Conservation (phyloP, 2,329 filamentous ascomycete genomes). For the Ilyonectria sp. region DNA sequence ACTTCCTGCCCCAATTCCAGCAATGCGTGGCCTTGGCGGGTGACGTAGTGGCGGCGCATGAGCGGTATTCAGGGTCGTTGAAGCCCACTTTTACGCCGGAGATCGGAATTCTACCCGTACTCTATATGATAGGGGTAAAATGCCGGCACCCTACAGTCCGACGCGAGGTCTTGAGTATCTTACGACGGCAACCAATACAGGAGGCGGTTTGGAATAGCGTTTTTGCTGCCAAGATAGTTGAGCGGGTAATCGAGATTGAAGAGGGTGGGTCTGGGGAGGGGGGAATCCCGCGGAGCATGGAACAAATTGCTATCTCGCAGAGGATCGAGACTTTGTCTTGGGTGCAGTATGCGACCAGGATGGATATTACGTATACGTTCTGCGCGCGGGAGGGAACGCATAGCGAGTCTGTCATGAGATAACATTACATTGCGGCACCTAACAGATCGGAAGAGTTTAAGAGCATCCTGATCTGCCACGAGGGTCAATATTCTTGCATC, state of each 20-base stretch:
- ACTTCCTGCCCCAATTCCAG: conserved; percentile 49
- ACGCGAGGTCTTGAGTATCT: conserved; percentile 48
- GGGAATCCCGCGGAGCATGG: conserved; percentile 42
- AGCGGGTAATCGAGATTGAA: conserved; percentile 55
- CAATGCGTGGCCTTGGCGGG: conserved; percentile 45
- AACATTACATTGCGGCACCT: neutral
- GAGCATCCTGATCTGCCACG: too few relatives aligned
- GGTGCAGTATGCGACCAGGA: conserved; percentile 36
- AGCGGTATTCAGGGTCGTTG: conserved; percentile 41
- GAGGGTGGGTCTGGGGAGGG: conserved; percentile 38
- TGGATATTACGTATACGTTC: conserved; percentile 53
- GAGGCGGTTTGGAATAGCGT: conserved; percentile 55
- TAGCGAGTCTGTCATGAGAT: conserved; percentile 39
- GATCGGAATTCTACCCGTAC: conserved; percentile 47
- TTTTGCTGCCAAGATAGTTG: conserved; percentile 48
- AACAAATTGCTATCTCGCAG: conserved; percentile 46
- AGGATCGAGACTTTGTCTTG: conserved; percentile 51
- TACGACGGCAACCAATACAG: conserved; percentile 45
- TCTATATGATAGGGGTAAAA: conserved; percentile 55
- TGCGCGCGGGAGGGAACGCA: conserved; percentile 44
- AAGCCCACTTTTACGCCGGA: conserved; percentile 51
- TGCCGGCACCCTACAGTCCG: conserved; percentile 53
- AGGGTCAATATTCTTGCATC: too few relatives aligned
- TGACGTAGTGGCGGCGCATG: conserved; percentile 41
- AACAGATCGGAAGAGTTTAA: too few relatives aligned